These are phyloP conservation scores for Beauveria scarabaeidicola DNA, from an alignment of 2,329 filamentous ascomycete species.

Conservation along the genomic window DNA sequence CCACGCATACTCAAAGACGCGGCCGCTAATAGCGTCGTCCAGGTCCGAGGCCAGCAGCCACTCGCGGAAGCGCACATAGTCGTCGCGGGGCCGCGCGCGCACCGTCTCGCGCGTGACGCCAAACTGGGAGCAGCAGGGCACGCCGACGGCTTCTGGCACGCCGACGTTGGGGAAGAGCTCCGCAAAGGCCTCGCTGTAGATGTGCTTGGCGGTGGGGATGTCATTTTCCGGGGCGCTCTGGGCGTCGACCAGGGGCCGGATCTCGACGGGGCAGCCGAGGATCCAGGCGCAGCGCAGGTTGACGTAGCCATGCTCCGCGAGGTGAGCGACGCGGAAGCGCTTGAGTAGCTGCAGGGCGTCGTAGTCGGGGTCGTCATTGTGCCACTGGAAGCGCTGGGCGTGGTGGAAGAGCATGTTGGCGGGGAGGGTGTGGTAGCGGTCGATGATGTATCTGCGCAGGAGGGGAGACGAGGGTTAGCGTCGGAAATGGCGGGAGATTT, in stretches of 20 bases:
- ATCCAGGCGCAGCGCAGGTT: constrained; percentile 53
- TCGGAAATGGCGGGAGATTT: not conserved
- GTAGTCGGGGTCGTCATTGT: constrained; percentile 45
- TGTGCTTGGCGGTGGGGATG: constrained; percentile 29
- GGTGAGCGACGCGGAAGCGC: constrained; percentile 38
- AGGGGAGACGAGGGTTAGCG: not conserved
- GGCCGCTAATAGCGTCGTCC: constrained; percentile 46
- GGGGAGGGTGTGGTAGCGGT: constrained; percentile 39
- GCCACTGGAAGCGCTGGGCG: constrained; percentile 41
- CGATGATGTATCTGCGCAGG: constrained; percentile 35
- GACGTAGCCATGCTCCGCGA: constrained; percentile 47
- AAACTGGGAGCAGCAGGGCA: constrained; percentile 59
- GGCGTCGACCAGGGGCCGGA: constrained; percentile 31
- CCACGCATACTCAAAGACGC: constrained; percentile 59
- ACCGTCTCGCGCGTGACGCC: constrained; percentile 48
- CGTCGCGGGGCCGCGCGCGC: constrained; percentile 35
- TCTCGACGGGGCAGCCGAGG: constrained; percentile 45
- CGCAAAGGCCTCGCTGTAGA: constrained; percentile 34
- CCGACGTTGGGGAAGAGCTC: constrained; percentile 31
- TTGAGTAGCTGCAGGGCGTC: constrained; percentile 44
- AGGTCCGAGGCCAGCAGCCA: constrained; percentile 52
- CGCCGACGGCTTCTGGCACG: constrained; percentile 43
- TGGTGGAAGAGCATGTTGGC: constrained; percentile 38
- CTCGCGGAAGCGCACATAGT: constrained; percentile 48
- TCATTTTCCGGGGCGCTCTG: constrained; percentile 22